Conservation (phyloP, 2,329 filamentous ascomycete species). For the Teratosphaeriaceae sp. region DNA sequence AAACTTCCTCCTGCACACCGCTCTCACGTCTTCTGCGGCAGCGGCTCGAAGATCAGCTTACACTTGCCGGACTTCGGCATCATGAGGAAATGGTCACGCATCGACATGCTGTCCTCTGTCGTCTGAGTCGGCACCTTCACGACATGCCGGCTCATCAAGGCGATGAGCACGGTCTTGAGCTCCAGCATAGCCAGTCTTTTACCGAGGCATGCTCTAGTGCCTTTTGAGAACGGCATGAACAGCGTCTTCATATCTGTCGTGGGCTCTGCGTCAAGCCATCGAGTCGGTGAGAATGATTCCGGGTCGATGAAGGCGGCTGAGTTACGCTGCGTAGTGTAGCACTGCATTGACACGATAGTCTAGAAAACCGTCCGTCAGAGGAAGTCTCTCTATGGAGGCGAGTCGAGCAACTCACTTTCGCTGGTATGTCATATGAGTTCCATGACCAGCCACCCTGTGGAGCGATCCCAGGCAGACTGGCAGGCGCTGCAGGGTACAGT, state of each 20-base stretch:
- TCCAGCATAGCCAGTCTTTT: slow-evolving; percentile 1
- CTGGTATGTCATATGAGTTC: slow-evolving; percentile 14
- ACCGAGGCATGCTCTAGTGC: slow-evolving; percentile 3
- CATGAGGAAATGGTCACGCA: not conserved
- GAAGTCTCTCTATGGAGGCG: too few species aligned
- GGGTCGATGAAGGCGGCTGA: slow-evolving; percentile 1
- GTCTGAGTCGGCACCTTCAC: not conserved
- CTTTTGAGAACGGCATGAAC: slow-evolving; percentile 8
- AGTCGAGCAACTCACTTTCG: slow-evolving; percentile 11
- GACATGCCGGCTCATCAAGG: not conserved
- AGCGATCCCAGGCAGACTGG: slow-evolving; percentile 16
- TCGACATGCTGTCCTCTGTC: not conserved
- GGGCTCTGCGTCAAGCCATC: slow-evolving; percentile 2
- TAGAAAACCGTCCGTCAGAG: too few species aligned
- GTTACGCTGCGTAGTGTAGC: slow-evolving; percentile 17
- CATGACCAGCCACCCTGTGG: slow-evolving; percentile 18
- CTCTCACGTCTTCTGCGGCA: not conserved
- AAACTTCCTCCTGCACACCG: too few species aligned
- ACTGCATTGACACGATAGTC: slow-evolving; percentile 10
- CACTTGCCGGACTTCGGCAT: slow-evolving; percentile 1
- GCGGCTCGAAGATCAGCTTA: not conserved
- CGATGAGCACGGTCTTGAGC: not conserved
- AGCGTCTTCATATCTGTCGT: not conserved
- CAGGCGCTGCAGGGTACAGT: slow-evolving; percentile 30
- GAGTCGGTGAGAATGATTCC: not conserved